Base-by-base conservation (phyloP, 441 rosid genomes). In the Geranium incanum region DNA sequence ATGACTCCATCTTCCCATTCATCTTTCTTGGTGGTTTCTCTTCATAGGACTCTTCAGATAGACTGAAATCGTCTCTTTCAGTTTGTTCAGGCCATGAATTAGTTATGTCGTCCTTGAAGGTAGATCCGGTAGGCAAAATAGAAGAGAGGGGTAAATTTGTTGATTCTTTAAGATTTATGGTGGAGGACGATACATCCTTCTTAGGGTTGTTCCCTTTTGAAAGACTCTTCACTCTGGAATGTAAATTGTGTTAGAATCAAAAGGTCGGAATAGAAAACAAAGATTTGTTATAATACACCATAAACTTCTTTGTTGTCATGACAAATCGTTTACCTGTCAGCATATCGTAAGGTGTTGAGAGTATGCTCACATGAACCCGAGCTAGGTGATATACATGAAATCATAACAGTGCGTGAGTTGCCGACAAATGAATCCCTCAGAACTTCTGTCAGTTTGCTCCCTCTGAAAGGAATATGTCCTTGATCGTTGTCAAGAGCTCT, bases 341-440 rank as follows among this genome's bases (percentile, higher is more conserved):
- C 97, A 72, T 95, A 90, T 95, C 97, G 86, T 74, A 95, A 81
- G 70, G 99, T 95, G 79, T 95, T 92, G 59, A 95, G 96, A 63
- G 99, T 90, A 77, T 95, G 99, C 83, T 95, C 99, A 79, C 97
- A 95, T 18, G 93, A 95, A 70, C 99, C 99, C 33, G 94, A 88
- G 80, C 87, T 84, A 50, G 99, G 99, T 50, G 99, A 95, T 78
- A 92, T 95, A 89, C 99, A 95, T 62, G 99, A 95, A 68, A 95
- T 83, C 99, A 95, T 95, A 59, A 95, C 97, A n/a, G 99, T 95
- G 69, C 97, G 90, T 13, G 99, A 95, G 81, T 95, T 90, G 75
- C 99, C 97, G 36, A 90, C 87, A 68, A 95, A 95, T 21, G 99
- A 95, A 82, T 95, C 99, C 76, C 99, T 87, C 33, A 95, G 85